These are phyloP conservation scores for Cercospora zeina DNA, from an alignment of 2,329 filamentous ascomycete genomes.

Conservation along the genomic window DNA sequence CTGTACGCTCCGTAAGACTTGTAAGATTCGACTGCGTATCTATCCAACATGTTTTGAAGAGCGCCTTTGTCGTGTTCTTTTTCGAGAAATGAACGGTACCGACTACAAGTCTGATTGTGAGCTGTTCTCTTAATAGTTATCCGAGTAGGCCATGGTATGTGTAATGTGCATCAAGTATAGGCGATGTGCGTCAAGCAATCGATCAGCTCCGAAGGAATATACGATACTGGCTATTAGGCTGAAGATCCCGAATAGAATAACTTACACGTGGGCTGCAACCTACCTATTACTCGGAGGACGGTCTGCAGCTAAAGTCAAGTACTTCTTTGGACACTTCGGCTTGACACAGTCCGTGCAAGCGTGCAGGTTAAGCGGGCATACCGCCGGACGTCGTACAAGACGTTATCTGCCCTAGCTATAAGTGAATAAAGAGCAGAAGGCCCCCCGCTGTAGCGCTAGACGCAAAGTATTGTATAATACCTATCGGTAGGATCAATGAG, in stretches of 20 bases:
- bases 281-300: not conserved
- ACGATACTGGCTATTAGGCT: not conserved
- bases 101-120: constrained; percentile 2
- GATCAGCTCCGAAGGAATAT: not conserved
- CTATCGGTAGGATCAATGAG: too few species aligned
- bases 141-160: not conserved
- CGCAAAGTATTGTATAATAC: too few species aligned
- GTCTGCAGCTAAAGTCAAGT: not conserved
- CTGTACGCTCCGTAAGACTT: not conserved
- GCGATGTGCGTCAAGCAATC: not conserved
- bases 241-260: not conserved
- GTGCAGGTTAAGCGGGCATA: too few species aligned
- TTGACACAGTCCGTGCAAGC: too few species aligned
- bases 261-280: not conserved
- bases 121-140: not conserved
- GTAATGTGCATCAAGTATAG: not conserved
- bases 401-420: too few species aligned
- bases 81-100: not conserved
- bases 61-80: not conserved
- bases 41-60: not conserved
- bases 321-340: too few species aligned
- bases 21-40: not conserved
- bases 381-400: too few species aligned
- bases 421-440: too few species aligned
- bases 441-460: too few species aligned